Percentiles rank a stretch among this genome's conserved stretches.
These are phyloP conservation scores for Tricholoma flavovirens DNA, from an alignment of 768 basidiomycete genomes.

Conservation along the genomic window DNA sequence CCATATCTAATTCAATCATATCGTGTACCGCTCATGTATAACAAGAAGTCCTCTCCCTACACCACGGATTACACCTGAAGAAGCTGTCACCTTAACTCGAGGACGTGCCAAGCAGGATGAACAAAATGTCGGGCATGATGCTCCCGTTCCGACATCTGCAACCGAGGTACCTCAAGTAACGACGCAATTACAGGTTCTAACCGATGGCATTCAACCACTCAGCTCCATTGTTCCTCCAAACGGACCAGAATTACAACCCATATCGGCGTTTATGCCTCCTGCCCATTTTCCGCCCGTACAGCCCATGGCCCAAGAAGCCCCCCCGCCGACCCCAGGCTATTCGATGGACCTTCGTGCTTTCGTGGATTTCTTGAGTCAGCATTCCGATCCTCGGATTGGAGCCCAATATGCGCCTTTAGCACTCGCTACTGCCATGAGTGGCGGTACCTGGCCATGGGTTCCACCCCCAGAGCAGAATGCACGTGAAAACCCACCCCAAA, in stretches of 20 bases:
- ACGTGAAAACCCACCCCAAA: background rate
- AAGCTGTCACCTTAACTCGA: constrained; percentile 10
- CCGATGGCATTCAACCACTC: background rate
- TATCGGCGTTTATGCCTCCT: background rate
- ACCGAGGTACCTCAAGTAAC: background rate
- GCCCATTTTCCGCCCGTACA: background rate
- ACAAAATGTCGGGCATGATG: background rate
- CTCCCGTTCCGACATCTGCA: background rate
- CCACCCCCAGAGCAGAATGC: background rate
- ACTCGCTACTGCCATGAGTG: background rate
- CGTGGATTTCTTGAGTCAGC: constrained; percentile 1
- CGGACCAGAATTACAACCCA: background rate
- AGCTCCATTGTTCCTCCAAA: background rate
- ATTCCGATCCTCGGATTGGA: constrained; percentile 1
- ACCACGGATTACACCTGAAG: constrained; percentile 51
- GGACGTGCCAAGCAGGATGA: background rate
- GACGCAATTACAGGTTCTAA: background rate
- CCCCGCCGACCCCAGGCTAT: background rate
- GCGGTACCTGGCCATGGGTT: constrained; percentile 1
- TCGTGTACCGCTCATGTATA: constrained; percentile 13
- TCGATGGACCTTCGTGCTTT: background rate
- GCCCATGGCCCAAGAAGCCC: background rate
- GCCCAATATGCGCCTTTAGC: background rate
- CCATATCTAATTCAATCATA: background rate
- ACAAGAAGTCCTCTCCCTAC: constrained; percentile 59